Evolutionary conservation across 306 rosid species (phyloP), one percentile per base, ranked within the genome.

Genomic region (Fagus crenata): DNA sequence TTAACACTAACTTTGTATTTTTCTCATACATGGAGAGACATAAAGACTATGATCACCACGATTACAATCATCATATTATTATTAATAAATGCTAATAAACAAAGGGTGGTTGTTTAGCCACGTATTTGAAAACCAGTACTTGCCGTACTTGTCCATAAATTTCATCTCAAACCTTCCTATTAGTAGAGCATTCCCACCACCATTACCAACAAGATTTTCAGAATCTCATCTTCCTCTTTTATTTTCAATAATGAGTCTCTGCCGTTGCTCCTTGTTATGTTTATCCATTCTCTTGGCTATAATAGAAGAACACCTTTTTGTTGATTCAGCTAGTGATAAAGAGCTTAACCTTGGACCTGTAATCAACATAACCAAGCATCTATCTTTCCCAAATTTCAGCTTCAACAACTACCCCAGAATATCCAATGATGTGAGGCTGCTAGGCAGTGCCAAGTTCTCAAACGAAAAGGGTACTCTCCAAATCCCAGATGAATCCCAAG

Each of bases 371-470:
- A 84, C 88, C 53, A 92, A 86, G 49, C 87, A 88, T 42, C 87
- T 92, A 41, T 79, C 35, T 65, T 92, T 92, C 89, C 65, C 80
- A 2, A 56, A 89, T 76, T 91, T 91, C 88, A 91, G 61, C 74
- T 56, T 78, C 41, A 68, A 15, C 54, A 86, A 72, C 1, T 85
- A 83, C 78, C 85, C 91, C 33, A 86, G 88, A 77, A 31, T 87
- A 13, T 37, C 61, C 64, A 72, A 84, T 53, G 97, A 89, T 74
- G 54, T 92, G 51, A 92, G 85, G 84, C 89, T 92, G 42, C 84
- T 92, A 3, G 97, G 97, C 2, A 92, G 92, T 74, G 89, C 94
- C 43, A 85, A 81, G 41, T 42, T 92, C 78, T 88, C 94, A 55
- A n/a, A 76, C 28, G 68, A 85, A 79, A 85, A 78, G 46, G 83